These are phyloP conservation scores for Phycomyces nitens DNA, from an alignment of 192 early-diverging fungal genomes.

Conservation along the genomic window DNA sequence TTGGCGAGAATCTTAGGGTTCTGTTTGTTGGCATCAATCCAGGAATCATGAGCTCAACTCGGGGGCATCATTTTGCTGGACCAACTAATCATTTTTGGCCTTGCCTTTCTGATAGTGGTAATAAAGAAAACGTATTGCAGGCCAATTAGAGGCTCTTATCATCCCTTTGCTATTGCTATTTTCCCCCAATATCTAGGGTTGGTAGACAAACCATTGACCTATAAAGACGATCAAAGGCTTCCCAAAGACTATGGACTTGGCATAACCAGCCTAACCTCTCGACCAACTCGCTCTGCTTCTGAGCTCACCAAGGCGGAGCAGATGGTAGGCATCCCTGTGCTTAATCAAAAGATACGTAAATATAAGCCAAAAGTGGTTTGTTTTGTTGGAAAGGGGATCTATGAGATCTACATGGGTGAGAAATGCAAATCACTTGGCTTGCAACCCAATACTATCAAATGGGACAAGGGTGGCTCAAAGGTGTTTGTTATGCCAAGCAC, in stretches of 20 bases:
- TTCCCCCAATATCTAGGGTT: too few relatives aligned
- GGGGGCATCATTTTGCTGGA: conserved; percentile 66
- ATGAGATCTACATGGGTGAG: conserved; percentile 51
- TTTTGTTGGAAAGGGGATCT: conserved; percentile 70
- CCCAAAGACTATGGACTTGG: conserved; percentile 52
- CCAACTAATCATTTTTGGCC: conserved; percentile 74
- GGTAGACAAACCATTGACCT: conserved; percentile 45
- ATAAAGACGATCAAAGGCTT: conserved; percentile 50
- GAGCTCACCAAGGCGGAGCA: conserved; percentile 60
- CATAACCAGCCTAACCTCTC: conserved; percentile 61
- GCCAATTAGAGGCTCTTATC: not conserved
- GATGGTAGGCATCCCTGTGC: conserved; percentile 52
- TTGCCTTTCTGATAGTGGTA: conserved; percentile 59
- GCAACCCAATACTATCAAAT: conserved; percentile 36
- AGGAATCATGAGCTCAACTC: conserved; percentile 53
- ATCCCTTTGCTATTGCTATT: not conserved
- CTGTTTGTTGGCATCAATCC: conserved; percentile 78
- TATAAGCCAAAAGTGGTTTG: conserved; percentile 58
- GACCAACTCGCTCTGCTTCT: conserved; percentile 52
- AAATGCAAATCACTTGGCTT: conserved; percentile 35
- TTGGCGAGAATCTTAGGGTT: conserved; percentile 50
- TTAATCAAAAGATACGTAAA: conserved; percentile 58
- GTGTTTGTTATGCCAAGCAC: conserved; percentile 58
- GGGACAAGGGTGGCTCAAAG: conserved; percentile 17
- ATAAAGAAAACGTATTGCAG: not conserved